Conservation (phyloP, 129 eudicot species). For the Deinandra increscens region DNA sequence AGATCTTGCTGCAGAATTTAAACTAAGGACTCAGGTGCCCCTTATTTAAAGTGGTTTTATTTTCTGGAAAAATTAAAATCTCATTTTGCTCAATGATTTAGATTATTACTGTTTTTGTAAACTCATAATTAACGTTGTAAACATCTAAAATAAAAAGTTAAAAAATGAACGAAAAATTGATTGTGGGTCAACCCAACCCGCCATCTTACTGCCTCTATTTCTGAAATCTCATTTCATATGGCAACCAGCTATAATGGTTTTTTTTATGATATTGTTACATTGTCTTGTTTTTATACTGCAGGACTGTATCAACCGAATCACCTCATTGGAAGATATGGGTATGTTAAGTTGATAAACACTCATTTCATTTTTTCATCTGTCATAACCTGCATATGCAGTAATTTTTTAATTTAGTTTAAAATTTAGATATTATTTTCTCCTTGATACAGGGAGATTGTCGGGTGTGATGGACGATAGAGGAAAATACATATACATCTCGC, state of each 20-base stretch:
- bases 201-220: neutral
- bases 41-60: neutral
- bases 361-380: neutral
- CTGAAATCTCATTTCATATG: neutral
- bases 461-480: constrained; percentile 99
- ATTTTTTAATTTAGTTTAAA: neutral
- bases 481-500: constrained; percentile 88
- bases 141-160: neutral
- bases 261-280: neutral
- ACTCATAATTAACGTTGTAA: neutral
- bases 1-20: constrained; percentile 98
- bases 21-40: constrained; percentile 86
- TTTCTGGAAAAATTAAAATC: neutral
- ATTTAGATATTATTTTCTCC: neutral
- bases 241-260: constrained; percentile 6
- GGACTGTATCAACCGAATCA: constrained; percentile 94
- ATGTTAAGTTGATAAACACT: constrained; percentile 30
- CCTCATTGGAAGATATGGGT: constrained; percentile 84
- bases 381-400: neutral
- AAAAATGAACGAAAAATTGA: no score
- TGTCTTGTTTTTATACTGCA: constrained; percentile 25
- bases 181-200: neutral
- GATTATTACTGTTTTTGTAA: neutral
- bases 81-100: neutral
- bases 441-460: constrained; percentile 72